Percentiles rank a stretch among this genome's conserved stretches.
These are phyloP conservation scores for Galerina sulciceps DNA, from an alignment of 768 basidiomycete genomes.

Conservation along the genomic window DNA sequence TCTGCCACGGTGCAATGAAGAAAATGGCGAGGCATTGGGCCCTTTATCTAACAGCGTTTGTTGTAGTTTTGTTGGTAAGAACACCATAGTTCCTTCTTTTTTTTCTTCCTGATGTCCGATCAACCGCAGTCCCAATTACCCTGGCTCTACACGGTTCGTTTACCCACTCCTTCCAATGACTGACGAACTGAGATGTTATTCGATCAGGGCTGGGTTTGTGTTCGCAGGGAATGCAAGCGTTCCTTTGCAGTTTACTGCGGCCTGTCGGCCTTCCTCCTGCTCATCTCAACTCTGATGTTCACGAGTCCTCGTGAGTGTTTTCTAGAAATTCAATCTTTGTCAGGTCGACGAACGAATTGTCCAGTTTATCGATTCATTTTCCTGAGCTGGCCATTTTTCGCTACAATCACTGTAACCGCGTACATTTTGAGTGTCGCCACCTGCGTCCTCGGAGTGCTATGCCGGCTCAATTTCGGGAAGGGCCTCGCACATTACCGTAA, in stretches of 20 bases:
- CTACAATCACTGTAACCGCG: slow-evolving; percentile 46
- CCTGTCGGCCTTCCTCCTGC: slow-evolving; percentile 41
- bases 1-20: slow-evolving; percentile 39
- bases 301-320: slow-evolving; percentile 40
- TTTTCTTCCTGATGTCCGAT: not conserved
- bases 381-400: slow-evolving; percentile 50
- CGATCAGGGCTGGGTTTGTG: slow-evolving; percentile 51
- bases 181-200: not conserved
- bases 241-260: slow-evolving; percentile 42
- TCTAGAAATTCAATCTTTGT: not conserved
- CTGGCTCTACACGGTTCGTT: slow-evolving; percentile 47
- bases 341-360: not conserved
- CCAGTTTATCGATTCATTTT: slow-evolving; percentile 49
- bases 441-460: slow-evolving; percentile 47
- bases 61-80: slow-evolving; percentile 44
- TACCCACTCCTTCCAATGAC: not conserved
- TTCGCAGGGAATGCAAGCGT: slow-evolving; percentile 46
- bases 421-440: slow-evolving; percentile 46
- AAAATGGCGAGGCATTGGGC: slow-evolving; percentile 34
- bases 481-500: slow-evolving; percentile 58
- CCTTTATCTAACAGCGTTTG: slow-evolving; percentile 46
- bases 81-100: not conserved
- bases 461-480: slow-evolving; percentile 57
- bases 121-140: slow-evolving; percentile 42
- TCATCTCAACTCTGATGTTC: slow-evolving; percentile 47